phyloP scores from a whole-genome alignment of 1,284 basidiomycete genomes.

The Chalciporus sp. region DNA sequence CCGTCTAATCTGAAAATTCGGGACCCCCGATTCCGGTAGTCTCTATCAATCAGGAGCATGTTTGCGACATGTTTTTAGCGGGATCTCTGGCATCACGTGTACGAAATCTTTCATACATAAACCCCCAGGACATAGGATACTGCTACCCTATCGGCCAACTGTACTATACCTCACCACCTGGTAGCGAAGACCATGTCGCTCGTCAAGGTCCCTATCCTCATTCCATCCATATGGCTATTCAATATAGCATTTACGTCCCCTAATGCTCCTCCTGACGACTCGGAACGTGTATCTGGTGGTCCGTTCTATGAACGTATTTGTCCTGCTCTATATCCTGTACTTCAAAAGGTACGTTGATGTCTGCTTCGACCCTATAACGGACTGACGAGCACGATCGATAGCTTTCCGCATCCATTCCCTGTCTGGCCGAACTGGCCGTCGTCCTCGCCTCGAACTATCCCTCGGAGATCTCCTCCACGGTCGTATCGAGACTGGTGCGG shows the following conservation, averaged over 20 bases:
- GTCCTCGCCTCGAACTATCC: constrained; percentile 20
- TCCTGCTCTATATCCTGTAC: constrained; percentile 20
- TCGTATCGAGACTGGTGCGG: constrained; percentile 24
- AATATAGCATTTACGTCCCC: constrained; percentile 30
- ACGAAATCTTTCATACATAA: constrained; percentile 16
- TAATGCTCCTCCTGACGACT: constrained; percentile 20
- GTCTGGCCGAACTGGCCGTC: constrained; percentile 27
- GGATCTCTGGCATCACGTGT: constrained; percentile 24
- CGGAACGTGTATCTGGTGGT: constrained; percentile 21
- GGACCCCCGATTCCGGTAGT: constrained; percentile 1
- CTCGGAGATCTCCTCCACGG: constrained; percentile 18
- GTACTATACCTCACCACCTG: background rate
- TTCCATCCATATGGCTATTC: constrained; percentile 31
- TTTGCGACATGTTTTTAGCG: background rate
- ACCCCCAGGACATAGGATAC: background rate
- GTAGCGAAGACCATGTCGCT: constrained; percentile 17
- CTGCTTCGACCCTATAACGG: too few species aligned
- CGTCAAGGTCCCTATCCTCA: constrained; percentile 25
- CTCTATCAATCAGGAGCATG: background rate
- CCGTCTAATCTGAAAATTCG: background rate
- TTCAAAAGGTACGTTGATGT: constrained; percentile 24
- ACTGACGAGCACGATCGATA: constrained; percentile 8
- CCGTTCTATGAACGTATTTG: constrained; percentile 25
- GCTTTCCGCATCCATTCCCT: constrained; percentile 31
- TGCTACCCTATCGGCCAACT: background rate